Base-by-base conservation (phyloP, 345 rosid species). In the Hypericum androsaemum region DNA sequence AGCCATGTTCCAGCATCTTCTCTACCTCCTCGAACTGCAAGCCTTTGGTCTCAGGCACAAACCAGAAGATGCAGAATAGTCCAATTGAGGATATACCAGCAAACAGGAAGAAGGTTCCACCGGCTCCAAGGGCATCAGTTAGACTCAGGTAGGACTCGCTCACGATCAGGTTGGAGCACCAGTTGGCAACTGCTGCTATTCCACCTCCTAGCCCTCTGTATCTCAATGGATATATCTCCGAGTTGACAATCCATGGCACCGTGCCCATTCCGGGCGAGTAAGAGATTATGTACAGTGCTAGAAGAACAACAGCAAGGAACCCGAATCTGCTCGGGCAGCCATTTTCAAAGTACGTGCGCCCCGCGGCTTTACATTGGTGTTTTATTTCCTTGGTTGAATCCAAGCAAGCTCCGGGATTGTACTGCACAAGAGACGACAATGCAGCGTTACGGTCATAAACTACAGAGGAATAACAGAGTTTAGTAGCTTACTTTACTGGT, bases 241-340 rank as follows among this genome's bases (percentile, higher is more conserved):
- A 86, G 77, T 87, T 89, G 6, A 87, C 77, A n/a, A 86, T 79
- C 97, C 95, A 80, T 0, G 95, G 96, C n/a, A 66, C 85, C 0
- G 92, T 79, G 3, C 96, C 96, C 88, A 87, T 87, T 10, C 97
- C 89, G 0, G 96, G 97, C 0, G 97, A 72, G 43, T 79, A 89
- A 14, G 58, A 47, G 11, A 89, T 51, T 43, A 86, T 89, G 70
- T 89, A 89, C n/a, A 76, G 14, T 0, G 82, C 96, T 5, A 89
- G 68, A 49, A 86, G 64, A 38, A 84, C 44, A 7, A 86, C 75
- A 0, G 97, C 87, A 0, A 82, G 68, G 54, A 80, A 84, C 0
- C 96, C 97, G 7, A 86, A 59, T 54, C 57, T 82, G 77, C 85
- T 84, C 0, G 96, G 97, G 39, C 96, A 89, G 1, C 97, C 94